Base-by-base conservation (phyloP, 1,284 basidiomycete species). In the Salmacisia buchloeana region DNA sequence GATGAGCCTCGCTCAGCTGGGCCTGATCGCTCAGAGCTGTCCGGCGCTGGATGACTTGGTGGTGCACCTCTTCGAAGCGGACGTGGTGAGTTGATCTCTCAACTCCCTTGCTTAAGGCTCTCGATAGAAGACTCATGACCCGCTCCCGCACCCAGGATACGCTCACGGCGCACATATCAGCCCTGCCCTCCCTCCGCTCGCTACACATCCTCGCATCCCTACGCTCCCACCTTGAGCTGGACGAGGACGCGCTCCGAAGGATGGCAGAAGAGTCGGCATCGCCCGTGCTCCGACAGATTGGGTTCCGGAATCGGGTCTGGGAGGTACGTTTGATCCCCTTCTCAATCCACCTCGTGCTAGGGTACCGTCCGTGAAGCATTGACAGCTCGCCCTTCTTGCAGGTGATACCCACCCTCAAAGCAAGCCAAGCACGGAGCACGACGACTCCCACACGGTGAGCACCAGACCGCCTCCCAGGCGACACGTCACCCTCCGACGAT, bases 281-380 rank as follows among this genome's bases (percentile, higher is more conserved):
- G 36, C 59, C 63, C 21, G 66, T 67, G 9, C 60, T 78, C 29
- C 58, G 62, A 27, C 74, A 77, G 59, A 68, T 78, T 41, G 76
- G 76, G 0, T 76, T 76, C 61, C 66, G 73, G 10, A 75, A 78
- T 61, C 71, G 74, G 10, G 74, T 78, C 38, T 75, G 74, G 74
- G 64, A 71, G n/a, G 66, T 77, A 39, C 2, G 56, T 36, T 10
- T n/a, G 23, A n/a, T n/a, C 10, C n/a, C 36, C 2, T 2, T 38
- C 18, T 43, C 41, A 43, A 43, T 15, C 6, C 10, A 43, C 18
- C 23, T 43, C 3, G 23, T 21, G 6, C 41, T n/a, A 15, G 10
- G 18, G 41, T 21, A 9, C 18, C 6, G 18, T 15, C 18, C 18
- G 12, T 29, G 7, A 21, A 15, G 12, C 12, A 3, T 43, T 41